Evolutionary conservation across 1,284 basidiomycete genomes (phyloP).

Genomic region (Tilletiaria anomala): DNA sequence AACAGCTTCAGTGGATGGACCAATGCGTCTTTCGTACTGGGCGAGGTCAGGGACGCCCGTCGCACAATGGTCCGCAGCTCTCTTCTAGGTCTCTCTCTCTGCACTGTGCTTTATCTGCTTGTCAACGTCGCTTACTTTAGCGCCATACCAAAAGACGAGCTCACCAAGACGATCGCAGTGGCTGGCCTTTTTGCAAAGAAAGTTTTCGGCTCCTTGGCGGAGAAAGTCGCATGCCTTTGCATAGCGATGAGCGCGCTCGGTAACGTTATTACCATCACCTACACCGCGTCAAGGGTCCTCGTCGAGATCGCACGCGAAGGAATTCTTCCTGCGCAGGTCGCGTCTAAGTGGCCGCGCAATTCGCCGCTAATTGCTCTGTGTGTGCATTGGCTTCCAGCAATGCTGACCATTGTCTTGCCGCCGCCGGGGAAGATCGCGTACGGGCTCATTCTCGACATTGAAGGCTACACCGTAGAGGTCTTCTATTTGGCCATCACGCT

Average conservation of each 20-base stretch:
- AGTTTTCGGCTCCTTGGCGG: background rate
- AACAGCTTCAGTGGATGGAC: background rate
- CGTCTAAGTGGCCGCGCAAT: background rate
- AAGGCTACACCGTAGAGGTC: background rate
- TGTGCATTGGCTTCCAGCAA: background rate
- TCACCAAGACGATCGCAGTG: background rate
- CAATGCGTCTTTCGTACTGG: background rate
- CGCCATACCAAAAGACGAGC: background rate
- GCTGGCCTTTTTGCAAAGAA: background rate
- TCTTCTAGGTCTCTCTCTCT: background rate
- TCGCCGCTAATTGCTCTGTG: background rate
- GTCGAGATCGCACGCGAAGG: background rate
- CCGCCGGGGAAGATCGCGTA: background rate
- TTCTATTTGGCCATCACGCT: background rate
- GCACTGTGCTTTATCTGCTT: background rate
- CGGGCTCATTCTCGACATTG: background rate
- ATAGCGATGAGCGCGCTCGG: background rate
- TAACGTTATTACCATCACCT: background rate
- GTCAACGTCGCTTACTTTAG: background rate
- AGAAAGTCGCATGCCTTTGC: background rate
- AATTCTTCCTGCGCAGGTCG: background rate
- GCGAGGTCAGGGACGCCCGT: background rate
- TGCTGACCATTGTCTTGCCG: background rate
- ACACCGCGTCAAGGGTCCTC: background rate
- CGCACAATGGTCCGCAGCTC: background rate